Conservation (phyloP, 768 basidiomycete genomes). For the Lentinula lateritia region DNA sequence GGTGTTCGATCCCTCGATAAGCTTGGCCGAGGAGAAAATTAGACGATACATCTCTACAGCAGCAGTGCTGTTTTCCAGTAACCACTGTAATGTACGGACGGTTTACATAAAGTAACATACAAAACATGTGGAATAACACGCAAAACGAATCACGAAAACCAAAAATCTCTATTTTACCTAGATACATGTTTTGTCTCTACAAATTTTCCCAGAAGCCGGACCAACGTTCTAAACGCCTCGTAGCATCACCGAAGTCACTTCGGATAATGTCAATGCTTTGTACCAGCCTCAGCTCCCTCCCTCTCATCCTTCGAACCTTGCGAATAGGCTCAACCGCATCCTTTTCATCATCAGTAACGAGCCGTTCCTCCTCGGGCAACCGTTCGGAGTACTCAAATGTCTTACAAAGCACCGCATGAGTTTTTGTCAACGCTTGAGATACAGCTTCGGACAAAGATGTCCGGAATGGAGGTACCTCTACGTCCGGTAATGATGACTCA, state of each 20-base stretch:
- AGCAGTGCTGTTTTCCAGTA: neutral
- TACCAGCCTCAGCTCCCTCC: conserved; percentile 79
- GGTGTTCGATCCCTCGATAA: conserved; percentile 80
- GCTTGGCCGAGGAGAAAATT: conserved; percentile 63
- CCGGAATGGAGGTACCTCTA: conserved; percentile 1
- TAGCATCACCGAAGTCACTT: conserved; percentile 29
- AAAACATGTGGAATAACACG: neutral
- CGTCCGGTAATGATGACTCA: conserved; percentile 4
- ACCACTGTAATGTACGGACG: neutral
- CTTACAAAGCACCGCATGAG: conserved; percentile 61
- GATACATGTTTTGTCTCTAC: neutral
- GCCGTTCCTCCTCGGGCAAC: conserved; percentile 55
- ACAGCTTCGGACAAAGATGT: conserved; percentile 53
- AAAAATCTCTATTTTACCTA: neutral
- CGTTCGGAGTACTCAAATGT: conserved; percentile 54
- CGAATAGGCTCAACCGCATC: conserved; percentile 61
- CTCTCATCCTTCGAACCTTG: conserved; percentile 68
- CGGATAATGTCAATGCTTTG: conserved; percentile 71
- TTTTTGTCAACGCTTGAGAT: conserved; percentile 66
- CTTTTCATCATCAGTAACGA: conserved; percentile 70
- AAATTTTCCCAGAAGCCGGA: conserved; percentile 33
- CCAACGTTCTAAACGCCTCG: conserved; percentile 23
- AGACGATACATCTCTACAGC: neutral
- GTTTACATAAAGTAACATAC: neutral
- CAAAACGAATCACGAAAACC: no score